Evolutionary conservation across 2,329 filamentous ascomycete genomes (phyloP).

Genomic region (Fusarium beomiforme): DNA sequence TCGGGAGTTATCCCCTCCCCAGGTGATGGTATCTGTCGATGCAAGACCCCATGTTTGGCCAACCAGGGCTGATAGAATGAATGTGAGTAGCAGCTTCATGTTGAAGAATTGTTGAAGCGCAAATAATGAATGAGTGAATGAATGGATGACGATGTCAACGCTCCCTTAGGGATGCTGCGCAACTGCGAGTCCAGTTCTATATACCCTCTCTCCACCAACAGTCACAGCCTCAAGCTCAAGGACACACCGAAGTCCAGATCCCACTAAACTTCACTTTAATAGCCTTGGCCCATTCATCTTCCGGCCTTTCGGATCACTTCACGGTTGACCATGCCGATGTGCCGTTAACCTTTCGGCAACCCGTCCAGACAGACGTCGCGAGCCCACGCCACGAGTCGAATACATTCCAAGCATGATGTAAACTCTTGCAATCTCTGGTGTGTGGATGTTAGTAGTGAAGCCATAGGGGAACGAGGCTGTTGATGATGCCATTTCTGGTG

Average conservation of each 20-base stretch:
- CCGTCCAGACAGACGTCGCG: not conserved
- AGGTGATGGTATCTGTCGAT: constrained; percentile 66
- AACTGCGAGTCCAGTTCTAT: not conserved
- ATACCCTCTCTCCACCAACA: constrained; percentile 3
- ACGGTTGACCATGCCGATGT: not conserved
- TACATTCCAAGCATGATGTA: constrained; percentile 15
- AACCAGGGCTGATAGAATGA: constrained; percentile 48
- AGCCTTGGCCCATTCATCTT: not conserved
- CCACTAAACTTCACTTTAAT: not conserved
- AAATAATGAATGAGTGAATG: constrained; percentile 4
- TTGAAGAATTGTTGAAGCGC: constrained; percentile 5
- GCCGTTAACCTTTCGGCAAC: constrained; percentile 22
- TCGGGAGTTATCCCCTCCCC: constrained; percentile 66
- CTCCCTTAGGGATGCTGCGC: not conserved
- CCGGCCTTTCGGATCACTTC: not conserved
- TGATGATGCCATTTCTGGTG: not conserved
- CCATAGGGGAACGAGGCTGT: constrained; percentile 2
- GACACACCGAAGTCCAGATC: not conserved
- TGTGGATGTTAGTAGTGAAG: not conserved
- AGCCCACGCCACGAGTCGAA: constrained; percentile 5
- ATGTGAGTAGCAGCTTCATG: constrained; percentile 41
- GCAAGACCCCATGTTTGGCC: constrained; percentile 50
- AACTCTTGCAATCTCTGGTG: not conserved
- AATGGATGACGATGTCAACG: not conserved
- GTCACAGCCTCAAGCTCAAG: not conserved